Evolutionary conservation across 169 alveolate genomes (phyloP).

Genomic region (Fabrea salina): DNA sequence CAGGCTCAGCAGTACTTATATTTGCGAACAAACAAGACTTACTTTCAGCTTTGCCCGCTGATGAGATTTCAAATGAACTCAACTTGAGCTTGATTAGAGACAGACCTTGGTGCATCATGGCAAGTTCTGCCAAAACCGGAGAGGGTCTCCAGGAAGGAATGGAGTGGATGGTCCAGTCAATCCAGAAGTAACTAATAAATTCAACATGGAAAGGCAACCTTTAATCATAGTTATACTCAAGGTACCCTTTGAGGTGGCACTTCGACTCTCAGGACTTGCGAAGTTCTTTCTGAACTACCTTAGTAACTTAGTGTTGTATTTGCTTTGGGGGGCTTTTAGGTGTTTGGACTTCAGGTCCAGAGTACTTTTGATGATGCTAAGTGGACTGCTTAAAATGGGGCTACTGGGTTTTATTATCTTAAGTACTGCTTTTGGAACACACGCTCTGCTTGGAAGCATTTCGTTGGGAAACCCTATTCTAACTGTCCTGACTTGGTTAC

Average conservation of each 20-base stretch:
- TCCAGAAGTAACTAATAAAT: slow-evolving; percentile 3
- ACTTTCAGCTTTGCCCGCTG: slow-evolving; percentile 78
- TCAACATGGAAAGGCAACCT: slow-evolving; percentile 19
- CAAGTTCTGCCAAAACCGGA: slow-evolving; percentile 88
- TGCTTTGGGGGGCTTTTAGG: too few species aligned
- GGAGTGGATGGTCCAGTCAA: slow-evolving; percentile 73
- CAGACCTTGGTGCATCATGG: slow-evolving; percentile 84
- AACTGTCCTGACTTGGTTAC: neutral
- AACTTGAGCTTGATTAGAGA: slow-evolving; percentile 50
- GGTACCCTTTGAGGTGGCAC: slow-evolving; percentile 1
- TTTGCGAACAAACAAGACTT: slow-evolving; percentile 88
- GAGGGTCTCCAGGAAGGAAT: slow-evolving; percentile 86
- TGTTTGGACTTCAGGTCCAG: neutral
- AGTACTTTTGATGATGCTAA: neutral
- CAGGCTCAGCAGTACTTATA: slow-evolving; percentile 77
- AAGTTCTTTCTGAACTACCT: too few species aligned
- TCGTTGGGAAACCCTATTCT: neutral
- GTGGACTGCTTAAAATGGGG: neutral
- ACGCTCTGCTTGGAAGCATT: neutral
- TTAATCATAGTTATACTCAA: neutral
- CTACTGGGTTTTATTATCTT: neutral
- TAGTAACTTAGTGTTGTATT: too few species aligned
- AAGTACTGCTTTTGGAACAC: neutral
- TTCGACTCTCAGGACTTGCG: too few species aligned
- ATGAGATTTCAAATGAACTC: slow-evolving; percentile 58